Evolutionary conservation across 495 filamentous ascomycete species (phyloP), one percentile per base, ranked within the genome.

Genomic region (Aspergillus olivimuriae): DNA sequence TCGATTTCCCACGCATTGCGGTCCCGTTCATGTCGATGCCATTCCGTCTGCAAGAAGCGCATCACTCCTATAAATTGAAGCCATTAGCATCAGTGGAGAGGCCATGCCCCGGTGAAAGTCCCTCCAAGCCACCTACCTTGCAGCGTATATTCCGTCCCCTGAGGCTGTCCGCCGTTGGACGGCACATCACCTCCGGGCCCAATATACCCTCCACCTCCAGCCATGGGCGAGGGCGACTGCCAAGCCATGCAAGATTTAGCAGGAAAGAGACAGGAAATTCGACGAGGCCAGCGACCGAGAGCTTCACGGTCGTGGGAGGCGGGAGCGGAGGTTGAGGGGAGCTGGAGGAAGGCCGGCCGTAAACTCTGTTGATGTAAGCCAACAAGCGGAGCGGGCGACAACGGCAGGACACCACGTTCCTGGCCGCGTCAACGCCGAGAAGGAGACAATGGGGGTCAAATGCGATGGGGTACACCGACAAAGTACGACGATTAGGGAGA

Each of bases 1-100:
- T 98, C 92, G 60, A 98, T 98, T 58, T 97, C 92, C 92, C 92
- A 99, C 16, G 87, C 84, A 64, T 99, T 99, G 54, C 94, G 84
- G 55, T 95, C 94, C 67, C 92, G 86, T 63, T 99, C 92, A 58
- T 97, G 91, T 50, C 87, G 83, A 64, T 99, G 94, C 92, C 92
- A 97, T 78, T 99, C 92, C 26, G 90, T 91, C 71, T 97, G 94
- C 24, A 99, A 81, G 63, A 97, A 97, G 62, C 92, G 89, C 92
- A 99, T 99, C 26, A 99, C 92, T 58, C 92, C 91, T 97, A 52
- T 26, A 34, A 18, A 39, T 4, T 20, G 39, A 23, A 31, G 22
- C 43, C 22, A 48, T 52, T 43, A 47, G 45, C n/a, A 31, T 33
- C 19, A 16, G 34, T n/a, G n/a, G n/a, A n/a, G n/a, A n/a, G n/a